phyloP scores from a whole-genome alignment of 176 grass and related monocot species.

The Olyra latifolia region DNA sequence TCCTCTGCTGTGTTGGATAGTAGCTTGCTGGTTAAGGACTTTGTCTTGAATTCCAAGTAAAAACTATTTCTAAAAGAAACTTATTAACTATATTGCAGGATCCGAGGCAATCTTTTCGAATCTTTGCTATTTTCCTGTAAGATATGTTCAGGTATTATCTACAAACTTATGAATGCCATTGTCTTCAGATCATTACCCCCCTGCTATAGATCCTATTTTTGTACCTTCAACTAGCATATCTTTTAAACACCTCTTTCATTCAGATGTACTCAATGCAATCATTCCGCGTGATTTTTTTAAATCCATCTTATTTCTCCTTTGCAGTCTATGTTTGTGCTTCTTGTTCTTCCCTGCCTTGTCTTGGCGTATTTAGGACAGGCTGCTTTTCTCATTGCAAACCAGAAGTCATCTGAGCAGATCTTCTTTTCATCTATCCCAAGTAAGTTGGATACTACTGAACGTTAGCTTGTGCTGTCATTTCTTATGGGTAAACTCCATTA shows the following conservation, averaged over 20 bases:
- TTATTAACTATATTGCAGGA: slow-evolving; percentile 55
- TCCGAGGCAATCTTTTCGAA: slow-evolving; percentile 96
- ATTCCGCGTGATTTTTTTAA: not conserved
- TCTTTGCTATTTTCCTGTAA: slow-evolving; percentile 94
- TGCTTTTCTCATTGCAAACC: slow-evolving; percentile 87
- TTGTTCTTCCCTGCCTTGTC: slow-evolving; percentile 91
- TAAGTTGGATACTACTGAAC: slow-evolving; percentile 43
- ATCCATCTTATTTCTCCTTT: slow-evolving; percentile 35
- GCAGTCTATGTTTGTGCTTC: slow-evolving; percentile 85
- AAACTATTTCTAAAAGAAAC: not conserved
- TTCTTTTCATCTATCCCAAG: slow-evolving; percentile 95
- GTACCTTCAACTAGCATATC: slow-evolving; percentile 5
- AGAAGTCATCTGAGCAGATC: slow-evolving; percentile 57
- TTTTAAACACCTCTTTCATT: slow-evolving; percentile 15
- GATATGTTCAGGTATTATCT: slow-evolving; percentile 85
- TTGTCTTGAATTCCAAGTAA: slow-evolving; percentile 5
- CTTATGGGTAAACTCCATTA: slow-evolving; percentile 22
- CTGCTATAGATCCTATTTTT: not conserved
- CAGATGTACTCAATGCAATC: not conserved
- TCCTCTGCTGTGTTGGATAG: not conserved
- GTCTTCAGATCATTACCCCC: not conserved
- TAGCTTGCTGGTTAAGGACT: not conserved
- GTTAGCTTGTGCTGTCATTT: slow-evolving; percentile 2
- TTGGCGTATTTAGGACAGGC: slow-evolving; percentile 95
- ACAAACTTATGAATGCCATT: not conserved